A percentile compares a stretch with the other conserved stretches of the same genome.
phyloP scores from a whole-genome alignment of 2,329 filamentous ascomycete genomes.

The Aquanectria penicillioides region DNA sequence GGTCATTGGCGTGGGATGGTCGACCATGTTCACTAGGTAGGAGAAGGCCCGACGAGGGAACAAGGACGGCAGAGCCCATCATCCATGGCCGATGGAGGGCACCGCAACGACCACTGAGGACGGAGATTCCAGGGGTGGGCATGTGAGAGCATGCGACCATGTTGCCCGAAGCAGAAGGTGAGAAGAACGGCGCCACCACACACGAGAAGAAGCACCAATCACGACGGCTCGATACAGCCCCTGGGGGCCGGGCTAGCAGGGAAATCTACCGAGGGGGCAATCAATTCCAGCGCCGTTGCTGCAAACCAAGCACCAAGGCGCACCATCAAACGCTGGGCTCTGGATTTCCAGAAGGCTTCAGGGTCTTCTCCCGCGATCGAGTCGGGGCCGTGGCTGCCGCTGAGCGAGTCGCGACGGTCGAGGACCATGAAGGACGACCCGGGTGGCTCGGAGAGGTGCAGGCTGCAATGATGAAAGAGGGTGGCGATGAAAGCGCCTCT shows the following conservation, averaged over 20 bases:
- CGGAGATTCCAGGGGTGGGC: constrained; percentile 37
- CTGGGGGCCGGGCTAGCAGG: constrained; percentile 33
- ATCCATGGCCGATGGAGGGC: constrained; percentile 28
- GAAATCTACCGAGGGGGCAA: constrained; percentile 39
- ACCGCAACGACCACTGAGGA: constrained; percentile 40
- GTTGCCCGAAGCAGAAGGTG: constrained; percentile 50
- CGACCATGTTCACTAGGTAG: constrained; percentile 13
- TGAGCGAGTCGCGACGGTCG: not conserved
- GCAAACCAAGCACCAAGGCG: constrained; percentile 16
- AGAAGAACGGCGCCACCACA: constrained; percentile 45
- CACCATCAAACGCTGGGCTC: constrained; percentile 22
- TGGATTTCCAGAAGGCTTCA: constrained; percentile 45
- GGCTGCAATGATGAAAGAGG: not conserved
- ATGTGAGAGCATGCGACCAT: constrained; percentile 47
- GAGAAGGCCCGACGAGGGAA: constrained; percentile 40
- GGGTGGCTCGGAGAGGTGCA: not conserved
- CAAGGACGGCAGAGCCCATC: constrained; percentile 33
- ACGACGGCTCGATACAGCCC: constrained; percentile 41
- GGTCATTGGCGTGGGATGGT: not conserved
- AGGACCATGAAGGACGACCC: not conserved
- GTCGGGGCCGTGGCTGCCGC: constrained; percentile 15
- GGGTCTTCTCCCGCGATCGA: constrained; percentile 26
- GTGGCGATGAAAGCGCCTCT: constrained; percentile 15
- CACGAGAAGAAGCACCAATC: constrained; percentile 45
- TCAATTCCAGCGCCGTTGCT: constrained; percentile 32